Percentiles rank a stretch among this genome's conserved stretches.
Evolutionary conservation across 176 grass and related monocot genomes (phyloP).

Genomic region (Eleusine coracana): DNA sequence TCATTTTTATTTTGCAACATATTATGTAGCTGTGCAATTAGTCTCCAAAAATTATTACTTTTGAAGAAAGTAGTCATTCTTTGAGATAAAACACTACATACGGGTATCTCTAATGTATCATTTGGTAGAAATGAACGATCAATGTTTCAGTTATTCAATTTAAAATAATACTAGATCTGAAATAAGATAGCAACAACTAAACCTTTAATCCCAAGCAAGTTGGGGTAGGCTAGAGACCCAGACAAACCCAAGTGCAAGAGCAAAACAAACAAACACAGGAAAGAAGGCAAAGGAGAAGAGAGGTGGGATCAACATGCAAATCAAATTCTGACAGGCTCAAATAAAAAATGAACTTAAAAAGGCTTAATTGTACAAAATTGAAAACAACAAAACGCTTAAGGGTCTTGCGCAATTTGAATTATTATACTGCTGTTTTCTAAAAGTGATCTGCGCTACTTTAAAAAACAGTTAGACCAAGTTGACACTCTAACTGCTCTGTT

Average conservation of each 20-base stretch:
- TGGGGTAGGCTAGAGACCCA: no score
- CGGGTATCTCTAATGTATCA: background rate
- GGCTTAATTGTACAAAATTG: background rate
- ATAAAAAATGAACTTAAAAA: background rate
- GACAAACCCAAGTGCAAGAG: no score
- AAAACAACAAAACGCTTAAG: background rate
- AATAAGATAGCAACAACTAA: background rate
- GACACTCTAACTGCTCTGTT: no score
- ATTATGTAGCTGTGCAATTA: no score
- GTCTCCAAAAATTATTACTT: no score
- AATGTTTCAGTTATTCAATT: background rate
- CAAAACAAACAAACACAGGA: no score
- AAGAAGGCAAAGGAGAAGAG: no score
- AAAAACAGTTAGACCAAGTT: no score
- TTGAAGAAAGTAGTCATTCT: no score
- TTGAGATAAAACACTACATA: background rate
- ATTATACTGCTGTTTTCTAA: background rate
- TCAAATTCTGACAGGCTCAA: background rate
- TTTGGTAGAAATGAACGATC: background rate
- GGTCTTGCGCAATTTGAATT: background rate
- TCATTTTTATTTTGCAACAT: background rate
- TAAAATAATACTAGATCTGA: background rate
- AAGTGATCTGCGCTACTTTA: no score
- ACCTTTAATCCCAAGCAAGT: no score
- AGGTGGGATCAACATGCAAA: background rate